These are phyloP conservation scores for Saccharomycopsis malanga DNA, from an alignment of 805 yeast species.

Conservation along the genomic window DNA sequence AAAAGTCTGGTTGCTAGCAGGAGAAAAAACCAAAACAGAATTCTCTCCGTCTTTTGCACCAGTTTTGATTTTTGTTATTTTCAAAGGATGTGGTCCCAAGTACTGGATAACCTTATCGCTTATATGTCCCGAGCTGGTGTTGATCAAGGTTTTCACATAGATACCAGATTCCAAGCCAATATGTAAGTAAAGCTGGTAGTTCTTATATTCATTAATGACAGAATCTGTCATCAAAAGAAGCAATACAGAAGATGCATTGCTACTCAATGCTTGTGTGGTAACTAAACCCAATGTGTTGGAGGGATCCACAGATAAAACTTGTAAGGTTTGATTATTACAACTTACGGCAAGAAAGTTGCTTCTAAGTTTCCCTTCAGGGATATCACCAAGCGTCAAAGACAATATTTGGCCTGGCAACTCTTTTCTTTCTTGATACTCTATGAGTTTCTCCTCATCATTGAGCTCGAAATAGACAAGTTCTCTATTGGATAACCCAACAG, in stretches of 20 bases:
- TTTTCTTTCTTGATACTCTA: conserved; percentile 60
- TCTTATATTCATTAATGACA: conserved; percentile 11
- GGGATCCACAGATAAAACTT: conserved; percentile 56
- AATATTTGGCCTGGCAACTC: conserved; percentile 48
- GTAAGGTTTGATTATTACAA: conserved; percentile 60
- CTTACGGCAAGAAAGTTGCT: conserved; percentile 64
- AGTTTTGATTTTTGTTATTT: conserved; percentile 36
- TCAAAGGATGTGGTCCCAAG: conserved; percentile 62
- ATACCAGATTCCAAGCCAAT: conserved; percentile 83
- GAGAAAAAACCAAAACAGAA: conserved; percentile 23
- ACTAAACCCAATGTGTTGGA: conserved; percentile 53
- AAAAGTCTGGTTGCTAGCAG: not conserved
- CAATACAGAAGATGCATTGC: conserved; percentile 37
- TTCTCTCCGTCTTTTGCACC: conserved; percentile 30
- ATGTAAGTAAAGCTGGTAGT: conserved; percentile 41
- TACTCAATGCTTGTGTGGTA: conserved; percentile 57
- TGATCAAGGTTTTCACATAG: conserved; percentile 56
- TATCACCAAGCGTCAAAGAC: conserved; percentile 40
- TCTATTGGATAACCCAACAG: conserved; percentile 61
- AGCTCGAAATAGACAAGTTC: conserved; percentile 80
- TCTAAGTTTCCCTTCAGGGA: conserved; percentile 39
- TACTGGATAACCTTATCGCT: conserved; percentile 62
- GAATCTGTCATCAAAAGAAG: conserved; percentile 30
- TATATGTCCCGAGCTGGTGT: conserved; percentile 51
- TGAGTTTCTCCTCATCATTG: conserved; percentile 52